These are phyloP conservation scores for Cladobotryum protrusum DNA, from an alignment of 2,329 filamentous ascomycete genomes.

Conservation along the genomic window DNA sequence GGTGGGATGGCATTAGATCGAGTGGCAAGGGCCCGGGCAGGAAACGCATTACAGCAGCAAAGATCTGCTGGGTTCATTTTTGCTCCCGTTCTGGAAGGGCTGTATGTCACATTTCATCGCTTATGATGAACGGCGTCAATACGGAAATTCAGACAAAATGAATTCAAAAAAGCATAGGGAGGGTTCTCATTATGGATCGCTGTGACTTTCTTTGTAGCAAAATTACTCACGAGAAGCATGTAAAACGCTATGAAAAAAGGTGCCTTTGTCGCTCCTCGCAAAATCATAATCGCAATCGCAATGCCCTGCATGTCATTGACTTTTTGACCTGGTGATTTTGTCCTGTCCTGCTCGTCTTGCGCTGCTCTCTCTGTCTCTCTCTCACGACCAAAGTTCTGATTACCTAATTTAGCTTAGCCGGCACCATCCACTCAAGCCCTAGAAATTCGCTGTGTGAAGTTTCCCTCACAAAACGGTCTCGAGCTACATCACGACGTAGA, in stretches of 20 bases:
- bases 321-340: neutral
- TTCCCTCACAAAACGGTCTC: conserved; percentile 35
- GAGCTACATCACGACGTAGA: conserved; percentile 23
- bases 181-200: conserved; percentile 20
- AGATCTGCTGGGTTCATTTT: conserved; percentile 55
- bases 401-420: conserved; percentile 37
- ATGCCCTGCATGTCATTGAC: neutral
- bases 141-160: conserved; percentile 50
- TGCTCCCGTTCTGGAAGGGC: conserved; percentile 52
- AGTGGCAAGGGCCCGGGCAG: conserved; percentile 30
- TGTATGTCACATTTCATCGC: conserved; percentile 58
- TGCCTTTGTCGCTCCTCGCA: neutral
- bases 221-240: conserved; percentile 14
- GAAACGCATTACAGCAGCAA: conserved; percentile 32
- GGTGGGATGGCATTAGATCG: conserved; percentile 32
- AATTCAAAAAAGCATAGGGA: conserved; percentile 30
- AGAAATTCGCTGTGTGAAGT: conserved; percentile 36
- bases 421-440: conserved; percentile 37
- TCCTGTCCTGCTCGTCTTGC: neutral
- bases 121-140: conserved; percentile 59
- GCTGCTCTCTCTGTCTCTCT: neutral
- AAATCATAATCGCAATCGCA: neutral
- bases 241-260: conserved; percentile 19
- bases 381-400: conserved; percentile 20
- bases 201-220: conserved; percentile 14